A percentile compares a stretch with the other conserved stretches of the same genome.
These are phyloP conservation scores for Boletus subparvulus DNA, from an alignment of 768 basidiomycete species.

Conservation along the genomic window DNA sequence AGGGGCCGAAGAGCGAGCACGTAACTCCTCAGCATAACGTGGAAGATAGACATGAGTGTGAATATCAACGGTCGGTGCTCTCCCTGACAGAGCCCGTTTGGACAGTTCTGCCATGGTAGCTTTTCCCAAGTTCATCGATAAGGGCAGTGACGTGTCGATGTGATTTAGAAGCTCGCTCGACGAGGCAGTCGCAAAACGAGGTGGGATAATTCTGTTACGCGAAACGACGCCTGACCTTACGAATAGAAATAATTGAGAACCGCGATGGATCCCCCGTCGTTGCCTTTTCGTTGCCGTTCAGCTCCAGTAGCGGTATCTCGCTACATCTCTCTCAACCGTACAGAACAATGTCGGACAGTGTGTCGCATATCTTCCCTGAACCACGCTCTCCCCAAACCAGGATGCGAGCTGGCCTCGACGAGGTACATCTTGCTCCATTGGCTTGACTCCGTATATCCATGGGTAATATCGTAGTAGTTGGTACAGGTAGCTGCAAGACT, in stretches of 20 bases:
- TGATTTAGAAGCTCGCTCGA: conserved; percentile 13
- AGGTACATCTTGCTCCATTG: conserved; percentile 15
- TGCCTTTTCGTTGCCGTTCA: conserved; percentile 1
- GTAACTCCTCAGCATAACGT: conserved; percentile 68
- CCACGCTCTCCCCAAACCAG: conserved; percentile 17
- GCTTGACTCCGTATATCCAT: background rate
- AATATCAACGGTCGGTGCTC: conserved; percentile 64
- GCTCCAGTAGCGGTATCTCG: background rate
- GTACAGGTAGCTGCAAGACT: conserved; percentile 29
- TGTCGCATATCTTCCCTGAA: background rate
- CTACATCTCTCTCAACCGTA: background rate
- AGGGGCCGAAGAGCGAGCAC: conserved; percentile 62
- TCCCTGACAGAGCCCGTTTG: conserved; percentile 18
- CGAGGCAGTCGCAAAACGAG: conserved; percentile 3
- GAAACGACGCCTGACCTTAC: conserved; percentile 11
- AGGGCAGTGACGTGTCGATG: conserved; percentile 14
- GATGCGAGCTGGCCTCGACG: conserved; percentile 27
- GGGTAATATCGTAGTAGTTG: conserved; percentile 13
- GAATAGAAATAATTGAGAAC: background rate
- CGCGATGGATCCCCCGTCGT: conserved; percentile 9
- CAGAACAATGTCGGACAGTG: conserved; percentile 3
- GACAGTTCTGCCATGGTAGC: conserved; percentile 27
- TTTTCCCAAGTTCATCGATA: conserved; percentile 31
- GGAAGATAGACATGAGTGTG: conserved; percentile 88
- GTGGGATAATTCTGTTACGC: conserved; percentile 22